Percentiles rank a stretch among this genome's conserved stretches.
These are phyloP conservation scores for Penicillium freii DNA, from an alignment of 2,329 filamentous ascomycete genomes.

Conservation along the genomic window DNA sequence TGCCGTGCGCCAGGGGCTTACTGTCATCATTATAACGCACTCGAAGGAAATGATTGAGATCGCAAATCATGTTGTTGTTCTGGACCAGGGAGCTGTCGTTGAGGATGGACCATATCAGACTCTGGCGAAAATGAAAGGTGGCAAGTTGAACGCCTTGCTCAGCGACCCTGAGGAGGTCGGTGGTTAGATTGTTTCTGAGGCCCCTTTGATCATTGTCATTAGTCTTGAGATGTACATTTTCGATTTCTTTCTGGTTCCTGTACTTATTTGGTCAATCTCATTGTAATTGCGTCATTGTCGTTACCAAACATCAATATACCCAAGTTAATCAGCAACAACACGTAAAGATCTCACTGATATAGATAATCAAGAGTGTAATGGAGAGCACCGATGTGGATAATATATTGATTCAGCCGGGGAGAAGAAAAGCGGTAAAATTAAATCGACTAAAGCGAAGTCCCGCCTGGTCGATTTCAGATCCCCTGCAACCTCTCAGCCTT, in stretches of 20 bases:
- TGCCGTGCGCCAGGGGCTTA: constrained; percentile 48
- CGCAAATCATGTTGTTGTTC: constrained; percentile 69
- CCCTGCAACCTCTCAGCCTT: not conserved
- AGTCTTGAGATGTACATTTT: not conserved
- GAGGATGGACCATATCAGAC: constrained; percentile 68
- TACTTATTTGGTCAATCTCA: not conserved
- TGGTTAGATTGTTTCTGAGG: not conserved
- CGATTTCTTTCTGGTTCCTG: not conserved
- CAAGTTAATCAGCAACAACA: not conserved
- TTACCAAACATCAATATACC: no score
- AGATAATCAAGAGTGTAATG: not conserved
- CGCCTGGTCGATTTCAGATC: not conserved
- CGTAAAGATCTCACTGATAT: not conserved
- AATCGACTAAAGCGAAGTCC: not conserved
- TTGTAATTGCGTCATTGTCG: not conserved
- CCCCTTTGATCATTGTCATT: not conserved
- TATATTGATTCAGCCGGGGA: not conserved
- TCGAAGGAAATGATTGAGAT: constrained; percentile 80
- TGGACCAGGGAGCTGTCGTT: constrained; percentile 65
- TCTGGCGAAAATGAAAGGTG: constrained; percentile 49
- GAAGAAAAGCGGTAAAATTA: constrained; percentile 1
- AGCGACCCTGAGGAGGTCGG: constrained; percentile 14
- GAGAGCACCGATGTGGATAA: not conserved
- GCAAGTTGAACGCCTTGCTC: constrained; percentile 47
- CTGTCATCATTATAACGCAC: constrained; percentile 81